phyloP scores from a whole-genome alignment of 768 basidiomycete genomes.

The Cyathus striatus region DNA sequence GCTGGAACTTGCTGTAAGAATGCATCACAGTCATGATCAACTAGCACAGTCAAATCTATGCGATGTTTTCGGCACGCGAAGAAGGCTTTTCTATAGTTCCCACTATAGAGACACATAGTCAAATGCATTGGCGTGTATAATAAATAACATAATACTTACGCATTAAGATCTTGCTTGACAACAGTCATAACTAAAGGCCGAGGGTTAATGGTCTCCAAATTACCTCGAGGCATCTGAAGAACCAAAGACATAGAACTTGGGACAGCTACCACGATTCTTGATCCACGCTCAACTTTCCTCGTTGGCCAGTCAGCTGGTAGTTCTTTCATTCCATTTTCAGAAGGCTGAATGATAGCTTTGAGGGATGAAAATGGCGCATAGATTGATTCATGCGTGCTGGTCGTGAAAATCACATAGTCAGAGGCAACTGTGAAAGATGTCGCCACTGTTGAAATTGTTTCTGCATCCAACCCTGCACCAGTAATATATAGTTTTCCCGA shows the following conservation, averaged over 20 bases:
- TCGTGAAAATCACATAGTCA: slow-evolving; percentile 81
- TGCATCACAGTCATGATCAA: slow-evolving; percentile 66
- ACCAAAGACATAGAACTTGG: slow-evolving; percentile 87
- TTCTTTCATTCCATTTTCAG: slow-evolving; percentile 23
- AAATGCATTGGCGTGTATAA: too few species aligned
- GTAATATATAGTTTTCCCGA: slow-evolving; percentile 62
- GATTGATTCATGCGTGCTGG: slow-evolving; percentile 72
- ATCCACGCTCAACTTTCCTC: slow-evolving; percentile 85
- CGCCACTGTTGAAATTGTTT: slow-evolving; percentile 42
- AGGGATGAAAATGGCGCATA: slow-evolving; percentile 56
- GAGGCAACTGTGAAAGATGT: slow-evolving; percentile 75
- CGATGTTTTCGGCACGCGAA: slow-evolving; percentile 89
- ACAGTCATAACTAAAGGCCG: slow-evolving; percentile 86
- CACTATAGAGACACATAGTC: slow-evolving; percentile 33
- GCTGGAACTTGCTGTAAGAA: slow-evolving; percentile 59
- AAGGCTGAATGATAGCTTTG: slow-evolving; percentile 12
- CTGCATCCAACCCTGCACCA: slow-evolving; percentile 17
- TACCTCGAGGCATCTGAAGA: slow-evolving; percentile 96
- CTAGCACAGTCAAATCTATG: slow-evolving; percentile 85
- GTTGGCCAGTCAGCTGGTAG: slow-evolving; percentile 48
- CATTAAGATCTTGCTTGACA: slow-evolving; percentile 68
- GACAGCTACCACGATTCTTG: slow-evolving; percentile 82
- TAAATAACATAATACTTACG: slow-evolving; percentile 52
- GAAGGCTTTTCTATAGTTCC: slow-evolving; percentile 82
- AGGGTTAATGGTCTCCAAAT: slow-evolving; percentile 93